These are phyloP conservation scores for Baudoinia panamericana DNA, from an alignment of 495 filamentous ascomycete genomes.

Conservation along the genomic window DNA sequence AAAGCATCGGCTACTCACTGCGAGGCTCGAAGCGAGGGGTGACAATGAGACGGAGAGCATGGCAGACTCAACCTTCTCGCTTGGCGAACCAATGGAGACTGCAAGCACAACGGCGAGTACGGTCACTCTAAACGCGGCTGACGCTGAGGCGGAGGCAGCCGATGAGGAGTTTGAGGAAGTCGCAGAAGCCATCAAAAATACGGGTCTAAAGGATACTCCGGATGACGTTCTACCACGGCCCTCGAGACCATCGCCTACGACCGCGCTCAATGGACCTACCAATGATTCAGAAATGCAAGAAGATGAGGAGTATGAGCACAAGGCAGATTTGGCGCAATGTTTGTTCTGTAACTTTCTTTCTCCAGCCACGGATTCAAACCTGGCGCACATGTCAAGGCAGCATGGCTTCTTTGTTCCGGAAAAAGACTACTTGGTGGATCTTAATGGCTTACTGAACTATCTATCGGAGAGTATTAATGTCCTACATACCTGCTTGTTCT, in stretches of 20 bases:
- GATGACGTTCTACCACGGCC: constrained; percentile 40
- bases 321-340: constrained; percentile 46
- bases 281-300: constrained; percentile 19
- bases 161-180: constrained; percentile 60
- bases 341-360: constrained; percentile 83
- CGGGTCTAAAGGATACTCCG: constrained; percentile 46
- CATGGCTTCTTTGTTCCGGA: constrained; percentile 98
- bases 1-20: constrained; percentile 67
- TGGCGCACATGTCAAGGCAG: constrained; percentile 75
- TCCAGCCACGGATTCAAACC: constrained; percentile 55
- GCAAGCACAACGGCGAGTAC: constrained; percentile 22
- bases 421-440: constrained; percentile 60
- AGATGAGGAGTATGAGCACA: constrained; percentile 25
- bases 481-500: constrained; percentile 71
- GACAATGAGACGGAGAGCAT: constrained; percentile 44
- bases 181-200: constrained; percentile 61
- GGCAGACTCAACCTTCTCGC: constrained; percentile 79
- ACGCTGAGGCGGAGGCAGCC: constrained; percentile 50
- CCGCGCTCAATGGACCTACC: constrained; percentile 31
- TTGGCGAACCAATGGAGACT: constrained; percentile 62
- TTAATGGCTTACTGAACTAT: constrained; percentile 69
- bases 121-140: constrained; percentile 21
- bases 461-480: constrained; percentile 61
- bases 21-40: constrained; percentile 29
- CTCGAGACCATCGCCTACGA: constrained; percentile 43